phyloP scores from a whole-genome alignment of 75 land plant genomes.

The Sequoiadendron giganteum region DNA sequence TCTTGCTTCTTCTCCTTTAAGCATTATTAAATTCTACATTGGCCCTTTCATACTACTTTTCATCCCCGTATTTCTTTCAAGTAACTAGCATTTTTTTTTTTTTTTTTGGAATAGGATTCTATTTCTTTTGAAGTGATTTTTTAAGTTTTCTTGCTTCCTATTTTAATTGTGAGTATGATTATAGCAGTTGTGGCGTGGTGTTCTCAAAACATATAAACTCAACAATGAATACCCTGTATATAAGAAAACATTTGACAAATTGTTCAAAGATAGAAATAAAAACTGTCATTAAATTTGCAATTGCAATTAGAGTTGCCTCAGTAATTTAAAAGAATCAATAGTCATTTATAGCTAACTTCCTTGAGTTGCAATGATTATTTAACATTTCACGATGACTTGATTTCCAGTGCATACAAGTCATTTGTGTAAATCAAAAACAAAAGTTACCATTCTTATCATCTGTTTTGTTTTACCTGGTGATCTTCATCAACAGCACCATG shows the following conservation, averaged over 20 bases:
- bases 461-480: conserved; percentile 77
- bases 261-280: background rate
- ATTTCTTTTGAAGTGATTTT: background rate
- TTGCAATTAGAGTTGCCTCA: background rate
- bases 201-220: background rate
- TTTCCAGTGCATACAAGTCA: background rate
- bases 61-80: no score
- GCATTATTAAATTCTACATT: no score
- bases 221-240: background rate
- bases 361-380: background rate
- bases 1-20: no score
- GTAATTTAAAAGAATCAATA: background rate
- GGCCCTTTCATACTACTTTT: no score
- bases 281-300: background rate
- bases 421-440: background rate
- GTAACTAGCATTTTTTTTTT: no score
- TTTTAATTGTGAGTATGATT: background rate
- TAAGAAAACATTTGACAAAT: background rate
- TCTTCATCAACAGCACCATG: conserved; percentile 87
- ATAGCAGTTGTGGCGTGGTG: background rate
- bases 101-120: background rate
- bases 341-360: background rate
- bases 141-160: background rate
- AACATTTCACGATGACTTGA: background rate
- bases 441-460: background rate